Conservation (phyloP, 202 grass and related monocot species). For the Digitaria exilis region DNA sequence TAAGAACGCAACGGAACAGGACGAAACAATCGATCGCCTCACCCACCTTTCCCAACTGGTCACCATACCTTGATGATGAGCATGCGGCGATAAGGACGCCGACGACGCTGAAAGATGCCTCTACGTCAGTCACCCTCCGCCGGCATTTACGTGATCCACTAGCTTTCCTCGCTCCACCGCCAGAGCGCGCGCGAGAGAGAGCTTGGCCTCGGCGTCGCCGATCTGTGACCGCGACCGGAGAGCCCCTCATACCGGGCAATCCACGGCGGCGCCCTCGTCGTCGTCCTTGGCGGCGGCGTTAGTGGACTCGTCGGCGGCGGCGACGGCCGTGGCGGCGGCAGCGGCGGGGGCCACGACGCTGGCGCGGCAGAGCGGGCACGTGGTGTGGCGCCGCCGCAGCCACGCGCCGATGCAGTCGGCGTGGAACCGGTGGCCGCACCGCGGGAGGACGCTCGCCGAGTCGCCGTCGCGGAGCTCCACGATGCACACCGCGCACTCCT, state of each 20-base stretch:
- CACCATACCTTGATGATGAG: neutral
- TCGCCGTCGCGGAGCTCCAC: constrained; percentile 66
- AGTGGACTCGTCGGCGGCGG: neutral
- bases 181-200: too few species aligned
- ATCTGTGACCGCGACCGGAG: too few species aligned
- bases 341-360: constrained; percentile 20
- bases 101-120: constrained; percentile 6
- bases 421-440: constrained; percentile 70
- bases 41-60: neutral
- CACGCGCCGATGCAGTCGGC: constrained; percentile 68
- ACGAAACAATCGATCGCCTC: neutral
- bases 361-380: constrained; percentile 77
- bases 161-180: too few species aligned
- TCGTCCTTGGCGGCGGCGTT: constrained; percentile 31
- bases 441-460: constrained; percentile 46
- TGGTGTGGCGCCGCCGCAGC: constrained; percentile 61
- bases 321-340: neutral
- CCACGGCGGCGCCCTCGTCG: neutral
- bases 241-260: constrained; percentile 42
- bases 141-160: too few species aligned
- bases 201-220: neutral
- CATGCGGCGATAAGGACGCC: neutral
- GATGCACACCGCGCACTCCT: constrained; percentile 72
- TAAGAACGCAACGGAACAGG: neutral
- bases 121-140: neutral